phyloP scores from a whole-genome alignment of 2,329 filamentous ascomycete species.

The Penicillium sp. region DNA sequence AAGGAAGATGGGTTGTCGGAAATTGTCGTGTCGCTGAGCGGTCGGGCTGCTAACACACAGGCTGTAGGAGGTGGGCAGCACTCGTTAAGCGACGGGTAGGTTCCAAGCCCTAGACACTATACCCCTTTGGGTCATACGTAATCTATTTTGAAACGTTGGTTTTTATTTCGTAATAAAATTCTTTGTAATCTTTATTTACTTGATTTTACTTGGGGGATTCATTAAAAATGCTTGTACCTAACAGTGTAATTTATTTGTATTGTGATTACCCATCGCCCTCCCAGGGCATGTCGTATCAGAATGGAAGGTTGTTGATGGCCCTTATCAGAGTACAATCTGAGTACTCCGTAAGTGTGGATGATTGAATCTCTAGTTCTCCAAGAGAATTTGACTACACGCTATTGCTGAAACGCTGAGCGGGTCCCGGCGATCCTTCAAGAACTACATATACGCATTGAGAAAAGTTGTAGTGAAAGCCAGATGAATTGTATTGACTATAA shows the following conservation, averaged over 20 bases:
- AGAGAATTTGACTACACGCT: slow-evolving; percentile 10
- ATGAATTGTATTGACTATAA: slow-evolving; percentile 39
- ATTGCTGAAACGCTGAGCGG: background rate
- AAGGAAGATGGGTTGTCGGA: slow-evolving; percentile 40
- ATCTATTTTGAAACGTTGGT: slow-evolving; percentile 5
- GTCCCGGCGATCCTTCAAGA: background rate
- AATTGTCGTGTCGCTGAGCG: slow-evolving; percentile 42
- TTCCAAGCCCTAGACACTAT: slow-evolving; percentile 41
- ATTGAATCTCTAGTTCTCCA: background rate
- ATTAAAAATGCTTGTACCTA: background rate
- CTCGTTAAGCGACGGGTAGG: slow-evolving; percentile 48
- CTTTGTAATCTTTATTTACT: background rate
- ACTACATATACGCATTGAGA: background rate
- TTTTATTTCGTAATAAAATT: background rate
- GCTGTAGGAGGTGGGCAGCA: slow-evolving; percentile 37
- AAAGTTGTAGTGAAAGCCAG: slow-evolving; percentile 28
- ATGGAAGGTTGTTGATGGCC: background rate
- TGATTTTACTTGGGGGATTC: background rate
- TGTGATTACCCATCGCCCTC: background rate
- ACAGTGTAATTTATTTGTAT: background rate
- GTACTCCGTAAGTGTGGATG: background rate
- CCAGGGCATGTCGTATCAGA: background rate
- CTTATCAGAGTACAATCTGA: background rate
- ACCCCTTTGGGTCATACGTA: slow-evolving; percentile 22
- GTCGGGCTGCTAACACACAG: slow-evolving; percentile 31